phyloP scores from a whole-genome alignment of 495 filamentous ascomycete species.

The Sporormia fimetaria region DNA sequence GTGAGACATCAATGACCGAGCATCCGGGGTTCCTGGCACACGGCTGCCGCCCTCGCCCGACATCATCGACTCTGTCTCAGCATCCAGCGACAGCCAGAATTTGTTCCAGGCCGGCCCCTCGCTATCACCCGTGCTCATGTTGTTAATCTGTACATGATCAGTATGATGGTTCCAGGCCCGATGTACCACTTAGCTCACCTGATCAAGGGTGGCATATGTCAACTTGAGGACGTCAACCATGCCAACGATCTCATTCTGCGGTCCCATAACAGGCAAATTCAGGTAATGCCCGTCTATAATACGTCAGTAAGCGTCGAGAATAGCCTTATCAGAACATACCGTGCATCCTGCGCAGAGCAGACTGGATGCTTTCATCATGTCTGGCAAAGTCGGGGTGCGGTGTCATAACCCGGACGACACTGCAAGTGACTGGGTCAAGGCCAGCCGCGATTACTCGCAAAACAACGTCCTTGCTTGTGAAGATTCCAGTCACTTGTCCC shows the following conservation, averaged over 20 bases:
- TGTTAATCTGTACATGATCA: constrained; percentile 48
- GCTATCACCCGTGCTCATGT: constrained; percentile 66
- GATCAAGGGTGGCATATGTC: constrained; percentile 94
- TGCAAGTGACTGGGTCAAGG: constrained; percentile 87
- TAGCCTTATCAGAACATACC: constrained; percentile 43
- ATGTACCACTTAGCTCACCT: constrained; percentile 46
- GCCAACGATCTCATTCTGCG: constrained; percentile 89
- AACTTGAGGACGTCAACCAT: constrained; percentile 99
- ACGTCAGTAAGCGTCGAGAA: constrained; percentile 7
- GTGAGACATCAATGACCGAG: constrained; percentile 66
- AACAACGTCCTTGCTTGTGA: constrained; percentile 98
- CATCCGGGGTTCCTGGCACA: constrained; percentile 47
- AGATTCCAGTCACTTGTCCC: constrained; percentile 95
- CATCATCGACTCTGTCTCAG: constrained; percentile 92
- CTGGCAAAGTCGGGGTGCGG: constrained; percentile 98
- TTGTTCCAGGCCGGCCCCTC: constrained; percentile 99
- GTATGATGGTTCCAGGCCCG: constrained; percentile 7
- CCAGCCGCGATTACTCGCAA: constrained; percentile 95
- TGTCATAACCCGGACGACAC: constrained; percentile 96
- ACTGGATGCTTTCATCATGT: constrained; percentile 97
- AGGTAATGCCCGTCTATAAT: constrained; percentile 85
- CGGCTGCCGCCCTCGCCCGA: constrained; percentile 73
- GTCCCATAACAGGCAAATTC: constrained; percentile 97
- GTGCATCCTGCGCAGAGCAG: constrained; percentile 97
- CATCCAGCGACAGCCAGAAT: constrained; percentile 95